These are phyloP conservation scores for Rachicladosporium sp. DNA, from an alignment of 2,329 filamentous ascomycete genomes.

Conservation along the genomic window DNA sequence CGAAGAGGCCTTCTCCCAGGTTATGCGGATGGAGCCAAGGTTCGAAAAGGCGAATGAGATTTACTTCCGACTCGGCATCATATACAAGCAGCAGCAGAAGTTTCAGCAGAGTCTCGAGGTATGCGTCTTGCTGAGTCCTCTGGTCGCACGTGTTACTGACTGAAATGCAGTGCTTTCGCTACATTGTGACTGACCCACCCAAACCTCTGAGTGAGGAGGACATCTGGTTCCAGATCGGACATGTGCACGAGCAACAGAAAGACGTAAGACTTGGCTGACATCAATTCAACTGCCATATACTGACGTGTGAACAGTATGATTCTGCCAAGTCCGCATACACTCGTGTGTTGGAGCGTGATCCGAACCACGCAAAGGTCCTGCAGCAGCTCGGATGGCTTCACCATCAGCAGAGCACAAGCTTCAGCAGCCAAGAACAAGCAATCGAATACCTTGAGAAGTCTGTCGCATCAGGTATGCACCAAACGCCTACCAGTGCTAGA, in stretches of 20 bases:
- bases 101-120: slow-evolving; percentile 87
- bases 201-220: slow-evolving; percentile 90
- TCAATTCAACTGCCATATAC: slow-evolving; percentile 3
- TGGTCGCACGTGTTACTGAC: slow-evolving; percentile 17
- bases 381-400: slow-evolving; percentile 97
- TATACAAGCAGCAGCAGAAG: slow-evolving; percentile 97
- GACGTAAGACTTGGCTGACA: slow-evolving; percentile 52
- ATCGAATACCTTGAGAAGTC: slow-evolving; percentile 98
- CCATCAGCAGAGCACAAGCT: slow-evolving; percentile 87
- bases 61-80: slow-evolving; percentile 97
- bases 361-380: slow-evolving; percentile 92
- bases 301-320: slow-evolving; percentile 56
- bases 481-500: slow-evolving; percentile 1
- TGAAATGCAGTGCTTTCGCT: slow-evolving; percentile 77
- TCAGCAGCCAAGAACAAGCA: slow-evolving; percentile 84
- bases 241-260: slow-evolving; percentile 97
- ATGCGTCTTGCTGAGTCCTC: slow-evolving; percentile 14
- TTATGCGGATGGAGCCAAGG: slow-evolving; percentile 95
- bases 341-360: slow-evolving; percentile 84
- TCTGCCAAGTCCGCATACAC: slow-evolving; percentile 85
- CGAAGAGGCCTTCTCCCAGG: slow-evolving; percentile 94
- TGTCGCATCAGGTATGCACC: slow-evolving; percentile 66
- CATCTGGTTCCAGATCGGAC: slow-evolving; percentile 99
- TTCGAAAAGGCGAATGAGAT: slow-evolving; percentile 99
- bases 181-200: slow-evolving; percentile 87